Evolutionary conservation across 1,284 basidiomycete species (phyloP), one percentile per base, ranked within the genome.

Genomic region (Pseudozyma flocculosa): DNA sequence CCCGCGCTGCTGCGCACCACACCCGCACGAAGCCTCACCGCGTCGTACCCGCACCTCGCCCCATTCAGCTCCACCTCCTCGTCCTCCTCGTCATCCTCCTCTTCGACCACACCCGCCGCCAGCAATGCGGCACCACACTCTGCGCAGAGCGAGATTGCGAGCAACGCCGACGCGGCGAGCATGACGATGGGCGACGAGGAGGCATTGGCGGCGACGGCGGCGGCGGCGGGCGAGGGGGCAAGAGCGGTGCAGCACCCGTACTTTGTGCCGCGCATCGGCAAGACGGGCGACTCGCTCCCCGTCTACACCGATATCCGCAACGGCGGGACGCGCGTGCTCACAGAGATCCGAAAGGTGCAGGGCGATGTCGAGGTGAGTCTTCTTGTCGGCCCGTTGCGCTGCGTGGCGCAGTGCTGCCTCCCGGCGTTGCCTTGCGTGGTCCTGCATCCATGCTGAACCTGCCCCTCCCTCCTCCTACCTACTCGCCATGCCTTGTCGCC

Each of bases 201-300:
- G n/a, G n/a, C n/a, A n/a, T n/a, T n/a, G n/a, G n/a, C n/a, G n/a
- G n/a, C n/a, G n/a, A n/a, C 22, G 38, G 18, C 19, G 3, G 21
- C 3, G 11, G 7, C 7, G 22, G 5, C 19, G n/a, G 2, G 8
- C 17, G 11, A 17, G 43, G 19, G 14, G 17, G n/a, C 53, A 29
- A 15, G 40, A 34, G 14, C 42, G 10, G 44, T 72, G 1, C 36
- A 39, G 30, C 58, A 72, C 47, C 54, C 47, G 34, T 72, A 72
- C 54, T 72, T 63, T 46, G 65, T 72, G 22, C 61, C 65, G 0
- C 63, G 70, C 14, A 68, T 72, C 5, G 70, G 70, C 15, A 54
- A 61, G 40, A 54, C 54, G 5, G 46, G 42, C 36, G 51, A 52
- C 34, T 55, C 42, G 4, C 50, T 68, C n/a, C 70, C 70, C 22